phyloP scores from a whole-genome alignment of 164 flowering plant genomes.

The Sedum album region DNA sequence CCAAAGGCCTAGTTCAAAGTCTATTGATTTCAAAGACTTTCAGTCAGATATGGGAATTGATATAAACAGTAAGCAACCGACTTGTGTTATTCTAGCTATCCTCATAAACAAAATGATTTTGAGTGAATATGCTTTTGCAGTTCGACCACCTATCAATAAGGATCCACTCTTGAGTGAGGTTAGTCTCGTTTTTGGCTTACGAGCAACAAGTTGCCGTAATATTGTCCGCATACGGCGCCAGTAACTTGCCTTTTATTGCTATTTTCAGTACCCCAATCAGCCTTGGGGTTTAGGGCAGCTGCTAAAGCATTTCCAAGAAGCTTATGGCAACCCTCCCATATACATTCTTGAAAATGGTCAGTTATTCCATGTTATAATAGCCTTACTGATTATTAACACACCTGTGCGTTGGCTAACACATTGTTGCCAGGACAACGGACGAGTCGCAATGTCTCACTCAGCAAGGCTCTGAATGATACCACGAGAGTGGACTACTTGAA shows the following conservation, averaged over 20 bases:
- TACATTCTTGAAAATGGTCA: constrained; percentile 42
- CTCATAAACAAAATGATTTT: no score
- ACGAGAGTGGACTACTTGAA: constrained; percentile 25
- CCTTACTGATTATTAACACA: neutral
- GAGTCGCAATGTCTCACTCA: constrained; percentile 12
- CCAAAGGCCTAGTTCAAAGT: constrained; percentile 15
- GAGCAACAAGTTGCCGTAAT: no score
- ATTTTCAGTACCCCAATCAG: constrained; percentile 14
- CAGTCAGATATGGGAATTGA: constrained; percentile 14
- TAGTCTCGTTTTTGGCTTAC: neutral
- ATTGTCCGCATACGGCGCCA: no score
- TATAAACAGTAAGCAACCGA: neutral
- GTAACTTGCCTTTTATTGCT: no score
- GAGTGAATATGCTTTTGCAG: neutral
- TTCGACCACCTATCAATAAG: neutral
- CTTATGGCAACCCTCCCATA: constrained; percentile 28
- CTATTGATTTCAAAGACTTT: constrained; percentile 15
- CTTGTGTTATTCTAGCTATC: neutral
- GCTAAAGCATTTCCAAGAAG: constrained; percentile 24
- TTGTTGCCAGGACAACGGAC: constrained; percentile 17
- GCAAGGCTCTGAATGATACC: constrained; percentile 18
- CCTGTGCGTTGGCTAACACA: no score
- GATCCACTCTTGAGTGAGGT: constrained; percentile 1
- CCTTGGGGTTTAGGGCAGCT: constrained; percentile 23
- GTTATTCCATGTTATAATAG: neutral